phyloP scores from a whole-genome alignment of 176 grass and related monocot genomes.

The Oryza punctata region DNA sequence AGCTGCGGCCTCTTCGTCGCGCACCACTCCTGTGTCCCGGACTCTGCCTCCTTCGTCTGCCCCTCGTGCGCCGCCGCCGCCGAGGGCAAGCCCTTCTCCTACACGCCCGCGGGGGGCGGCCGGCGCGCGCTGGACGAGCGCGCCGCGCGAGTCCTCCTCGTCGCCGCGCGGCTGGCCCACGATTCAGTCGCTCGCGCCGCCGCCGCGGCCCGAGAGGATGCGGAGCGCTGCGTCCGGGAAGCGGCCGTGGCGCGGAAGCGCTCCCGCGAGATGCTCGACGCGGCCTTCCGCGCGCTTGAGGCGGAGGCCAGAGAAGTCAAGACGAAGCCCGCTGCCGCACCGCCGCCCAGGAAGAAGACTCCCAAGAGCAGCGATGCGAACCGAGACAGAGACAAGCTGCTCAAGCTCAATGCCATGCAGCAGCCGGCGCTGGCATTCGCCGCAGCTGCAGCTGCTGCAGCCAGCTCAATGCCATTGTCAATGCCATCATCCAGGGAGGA shows the following conservation, averaged over 20 bases:
- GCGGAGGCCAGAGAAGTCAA: conserved; percentile 43
- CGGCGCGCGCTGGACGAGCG: conserved; percentile 22
- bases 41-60: conserved; percentile 47
- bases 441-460: conserved; percentile 23
- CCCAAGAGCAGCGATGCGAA: conserved; percentile 37
- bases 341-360: conserved; percentile 47
- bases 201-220: conserved; percentile 47
- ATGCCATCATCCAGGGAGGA: conserved; percentile 34
- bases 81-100: conserved; percentile 37
- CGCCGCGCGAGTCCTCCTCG: conserved; percentile 59
- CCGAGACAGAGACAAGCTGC: conserved; percentile 54
- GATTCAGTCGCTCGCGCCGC: conserved; percentile 58
- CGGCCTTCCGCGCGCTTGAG: conserved; percentile 45
- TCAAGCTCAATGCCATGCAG: conserved; percentile 49
- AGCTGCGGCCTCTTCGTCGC: conserved; percentile 56
- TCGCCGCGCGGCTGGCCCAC: conserved; percentile 59
- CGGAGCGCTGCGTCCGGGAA: conserved; percentile 62
- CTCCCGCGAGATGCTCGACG: conserved; percentile 68
- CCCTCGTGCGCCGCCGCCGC: conserved; percentile 48
- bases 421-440: conserved; percentile 48
- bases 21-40: conserved; percentile 54
- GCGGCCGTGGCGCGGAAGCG: conserved; percentile 65
- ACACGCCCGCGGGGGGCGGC: background rate
- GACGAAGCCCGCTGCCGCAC: background rate
- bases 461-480: conserved; percentile 38